These are phyloP conservation scores for Lichtheimia hyalospora DNA, from an alignment of 371 early-diverging fungal species.

Conservation along the genomic window DNA sequence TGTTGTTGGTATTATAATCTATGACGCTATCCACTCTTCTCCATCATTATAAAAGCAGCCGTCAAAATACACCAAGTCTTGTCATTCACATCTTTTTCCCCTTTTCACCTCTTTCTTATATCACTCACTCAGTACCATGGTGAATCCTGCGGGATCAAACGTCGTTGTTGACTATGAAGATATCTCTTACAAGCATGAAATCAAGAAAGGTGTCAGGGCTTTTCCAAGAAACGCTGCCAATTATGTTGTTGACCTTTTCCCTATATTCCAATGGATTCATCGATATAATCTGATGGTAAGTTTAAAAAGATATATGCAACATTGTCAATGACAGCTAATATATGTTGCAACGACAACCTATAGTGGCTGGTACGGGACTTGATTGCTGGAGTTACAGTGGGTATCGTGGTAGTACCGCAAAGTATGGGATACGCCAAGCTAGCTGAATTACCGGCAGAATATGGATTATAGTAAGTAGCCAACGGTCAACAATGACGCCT, in stretches of 20 bases:
- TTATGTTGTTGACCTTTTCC: slow-evolving; percentile 52
- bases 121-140: no score
- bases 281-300: slow-evolving; percentile 59
- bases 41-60: no score
- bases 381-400: slow-evolving; percentile 89
- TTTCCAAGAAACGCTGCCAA: slow-evolving; percentile 30
- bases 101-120: no score
- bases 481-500: no score
- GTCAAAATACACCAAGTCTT: no score
- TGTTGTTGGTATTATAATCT: no score
- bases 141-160: no score
- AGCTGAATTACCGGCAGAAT: slow-evolving; percentile 78
- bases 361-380: slow-evolving; percentile 81
- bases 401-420: slow-evolving; percentile 85
- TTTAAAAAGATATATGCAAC: no score
- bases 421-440: slow-evolving; percentile 83
- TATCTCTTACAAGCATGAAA: slow-evolving; percentile 19
- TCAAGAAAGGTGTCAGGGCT: slow-evolving; percentile 20
- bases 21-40: no score
- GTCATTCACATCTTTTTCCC: no score
- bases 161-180: slow-evolving; percentile 38
- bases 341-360: background rate
- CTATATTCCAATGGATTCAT: slow-evolving; percentile 71
- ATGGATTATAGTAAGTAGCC: slow-evolving; percentile 78
- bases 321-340: no score